phyloP scores from a whole-genome alignment of 1,139 yeast genomes.

The Zygoascus meyerae region DNA sequence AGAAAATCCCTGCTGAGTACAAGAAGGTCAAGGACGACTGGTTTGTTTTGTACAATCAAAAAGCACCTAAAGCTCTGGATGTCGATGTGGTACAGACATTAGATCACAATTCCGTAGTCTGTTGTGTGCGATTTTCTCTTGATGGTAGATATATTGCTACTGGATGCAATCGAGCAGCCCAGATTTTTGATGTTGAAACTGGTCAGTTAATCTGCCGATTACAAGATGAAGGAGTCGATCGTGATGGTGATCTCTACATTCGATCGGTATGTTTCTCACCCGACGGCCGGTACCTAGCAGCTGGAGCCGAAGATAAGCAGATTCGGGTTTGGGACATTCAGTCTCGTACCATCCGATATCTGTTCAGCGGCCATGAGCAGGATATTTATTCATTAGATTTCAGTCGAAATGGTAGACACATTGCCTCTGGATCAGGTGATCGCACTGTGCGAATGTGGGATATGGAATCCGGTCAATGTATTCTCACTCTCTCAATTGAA shows the following conservation, averaged over 20 bases:
- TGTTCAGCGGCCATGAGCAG: slow-evolving; percentile 93
- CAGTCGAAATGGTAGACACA: slow-evolving; percentile 90
- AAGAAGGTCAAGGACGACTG: slow-evolving; percentile 84
- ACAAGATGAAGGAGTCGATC: slow-evolving; percentile 62
- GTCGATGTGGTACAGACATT: slow-evolving; percentile 85
- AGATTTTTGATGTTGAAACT: slow-evolving; percentile 85
- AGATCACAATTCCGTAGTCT: slow-evolving; percentile 90
- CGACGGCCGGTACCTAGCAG: slow-evolving; percentile 90
- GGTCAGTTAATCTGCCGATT: slow-evolving; percentile 86
- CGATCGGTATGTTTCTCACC: slow-evolving; percentile 96
- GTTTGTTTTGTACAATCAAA: slow-evolving; percentile 87
- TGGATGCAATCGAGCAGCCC: slow-evolving; percentile 95
- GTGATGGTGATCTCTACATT: slow-evolving; percentile 75
- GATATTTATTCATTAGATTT: slow-evolving; percentile 95
- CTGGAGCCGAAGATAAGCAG: slow-evolving; percentile 97
- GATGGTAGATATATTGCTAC: slow-evolving; percentile 95
- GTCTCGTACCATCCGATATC: slow-evolving; percentile 78
- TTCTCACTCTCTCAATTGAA: slow-evolving; percentile 82
- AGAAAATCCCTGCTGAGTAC: slow-evolving; percentile 68
- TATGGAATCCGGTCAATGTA: slow-evolving; percentile 84
- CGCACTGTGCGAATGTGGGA: slow-evolving; percentile 97
- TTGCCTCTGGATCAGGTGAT: slow-evolving; percentile 96
- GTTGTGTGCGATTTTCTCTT: slow-evolving; percentile 90
- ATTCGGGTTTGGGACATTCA: slow-evolving; percentile 96
- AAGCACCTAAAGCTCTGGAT: slow-evolving; percentile 67